Evolutionary conservation across 768 basidiomycete genomes (phyloP).

Genomic region (Bullera alba): DNA sequence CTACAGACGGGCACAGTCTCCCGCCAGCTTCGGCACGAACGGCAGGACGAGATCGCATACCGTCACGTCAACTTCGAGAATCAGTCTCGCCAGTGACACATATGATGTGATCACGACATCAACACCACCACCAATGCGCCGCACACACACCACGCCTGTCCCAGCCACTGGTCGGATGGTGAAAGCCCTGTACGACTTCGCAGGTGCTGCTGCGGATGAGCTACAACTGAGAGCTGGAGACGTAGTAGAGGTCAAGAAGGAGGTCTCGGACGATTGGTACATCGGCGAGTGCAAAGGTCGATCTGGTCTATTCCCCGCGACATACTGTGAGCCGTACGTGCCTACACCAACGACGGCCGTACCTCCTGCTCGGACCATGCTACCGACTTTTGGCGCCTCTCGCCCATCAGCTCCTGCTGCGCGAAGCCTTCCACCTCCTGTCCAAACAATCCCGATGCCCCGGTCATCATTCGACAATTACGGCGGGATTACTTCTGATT

Average conservation of each 20-base stretch:
- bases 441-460: neutral
- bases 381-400: conserved; percentile 24
- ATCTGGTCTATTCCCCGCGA: conserved; percentile 73
- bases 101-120: no score
- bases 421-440: conserved; percentile 5
- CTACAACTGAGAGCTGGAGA: conserved; percentile 67
- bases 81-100: neutral
- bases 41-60: conserved; percentile 25
- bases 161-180: conserved; percentile 44
- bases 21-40: conserved; percentile 4
- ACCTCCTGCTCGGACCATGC: conserved; percentile 16
- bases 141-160: neutral
- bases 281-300: conserved; percentile 65
- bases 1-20: neutral
- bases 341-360: conserved; percentile 33
- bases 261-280: conserved; percentile 88
- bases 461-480: neutral
- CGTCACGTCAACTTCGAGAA: conserved; percentile 2
- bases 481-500: neutral
- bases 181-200: conserved; percentile 68
- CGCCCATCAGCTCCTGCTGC: conserved; percentile 41
- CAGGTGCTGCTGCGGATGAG: conserved; percentile 63
- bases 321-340: conserved; percentile 57
- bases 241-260: conserved; percentile 66
- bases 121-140: neutral